Evolutionary conservation across 73 alveolate genomes (phyloP), one percentile per base, ranked within the genome.

Genomic region (Urostyla sp.): DNA sequence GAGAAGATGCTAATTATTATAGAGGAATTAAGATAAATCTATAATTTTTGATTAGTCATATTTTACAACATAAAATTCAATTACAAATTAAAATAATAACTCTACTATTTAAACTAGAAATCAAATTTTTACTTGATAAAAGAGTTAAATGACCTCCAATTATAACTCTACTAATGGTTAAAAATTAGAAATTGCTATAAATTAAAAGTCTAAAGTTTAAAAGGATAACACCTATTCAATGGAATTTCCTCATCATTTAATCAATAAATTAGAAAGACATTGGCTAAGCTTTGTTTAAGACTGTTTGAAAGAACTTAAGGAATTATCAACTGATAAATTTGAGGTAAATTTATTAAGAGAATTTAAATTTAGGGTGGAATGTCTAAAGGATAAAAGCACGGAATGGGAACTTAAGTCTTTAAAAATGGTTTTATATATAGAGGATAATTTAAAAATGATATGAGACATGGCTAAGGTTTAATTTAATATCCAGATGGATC

Each of bases 351-450:
- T 16, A 56, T 56, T 59, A 3, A 30, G 18, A 35, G 15, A 8
- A 59, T 27, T 59, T 8, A 35, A n/a, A 59, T 40, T 31, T 31
- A 59, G 76, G 79, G 97, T n/a, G 77, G 82, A 32, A 87, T 88
- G 35, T 80, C 81, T 7, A 69, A 69, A 40, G 90, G 90, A n/a
- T 40, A 51, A 48, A 73, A 87, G 72, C 87, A 93, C 45, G 98
- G 98, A 0, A 50, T 63, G 27, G 98, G 98, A 6, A 60, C 72
- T 0, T 67, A 59, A 59, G 24, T n/a, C 24, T 93, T 80, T 63
- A 40, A 80, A 27, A 90, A 90, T 72, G 95, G 96, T 0, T 92
- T 84, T 59, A 63, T 77, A 54, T 93, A 85, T 56, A 91, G 81
- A 45, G 98, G 98, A 11, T 89, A 78, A 35, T 93, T 85, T 31